phyloP scores from a whole-genome alignment of 192 early-diverging fungal genomes.

The Phycomyces nitens region DNA sequence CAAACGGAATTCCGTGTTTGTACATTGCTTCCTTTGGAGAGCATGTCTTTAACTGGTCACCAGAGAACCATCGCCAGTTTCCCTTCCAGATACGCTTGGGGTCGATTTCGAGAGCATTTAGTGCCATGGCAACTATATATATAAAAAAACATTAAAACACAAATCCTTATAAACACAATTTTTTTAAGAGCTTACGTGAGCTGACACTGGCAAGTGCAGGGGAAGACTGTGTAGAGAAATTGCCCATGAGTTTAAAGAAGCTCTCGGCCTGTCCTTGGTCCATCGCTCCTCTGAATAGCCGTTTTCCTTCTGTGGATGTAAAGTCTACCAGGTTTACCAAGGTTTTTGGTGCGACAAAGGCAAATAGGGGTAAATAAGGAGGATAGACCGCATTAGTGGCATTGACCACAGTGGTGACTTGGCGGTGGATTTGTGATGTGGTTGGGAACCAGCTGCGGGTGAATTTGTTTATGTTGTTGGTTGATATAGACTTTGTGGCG shows the following conservation, averaged over 20 bases:
- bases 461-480: neutral
- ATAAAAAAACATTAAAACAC: neutral
- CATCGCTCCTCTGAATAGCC: conserved; percentile 23
- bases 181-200: conserved; percentile 19
- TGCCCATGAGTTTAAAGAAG: conserved; percentile 29
- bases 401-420: neutral
- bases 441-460: neutral
- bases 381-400: neutral
- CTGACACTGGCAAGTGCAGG: conserved; percentile 16
- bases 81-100: conserved; percentile 34
- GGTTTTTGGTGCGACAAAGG: neutral
- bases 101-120: conserved; percentile 33
- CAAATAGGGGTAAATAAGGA: neutral
- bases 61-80: conserved; percentile 25
- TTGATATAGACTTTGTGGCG: neutral
- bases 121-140: conserved; percentile 24
- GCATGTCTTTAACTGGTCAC: conserved; percentile 22
- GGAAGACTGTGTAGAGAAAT: conserved; percentile 20
- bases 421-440: neutral
- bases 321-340: conserved; percentile 9
- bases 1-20: conserved; percentile 20
- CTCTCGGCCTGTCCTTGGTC: conserved; percentile 25
- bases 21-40: conserved; percentile 10
- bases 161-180: neutral
- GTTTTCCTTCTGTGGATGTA: conserved; percentile 26